Percentiles rank a stretch among this genome's conserved stretches.
Conservation (phyloP, 2,329 filamentous ascomycete genomes). For the Cercospora sesami region DNA sequence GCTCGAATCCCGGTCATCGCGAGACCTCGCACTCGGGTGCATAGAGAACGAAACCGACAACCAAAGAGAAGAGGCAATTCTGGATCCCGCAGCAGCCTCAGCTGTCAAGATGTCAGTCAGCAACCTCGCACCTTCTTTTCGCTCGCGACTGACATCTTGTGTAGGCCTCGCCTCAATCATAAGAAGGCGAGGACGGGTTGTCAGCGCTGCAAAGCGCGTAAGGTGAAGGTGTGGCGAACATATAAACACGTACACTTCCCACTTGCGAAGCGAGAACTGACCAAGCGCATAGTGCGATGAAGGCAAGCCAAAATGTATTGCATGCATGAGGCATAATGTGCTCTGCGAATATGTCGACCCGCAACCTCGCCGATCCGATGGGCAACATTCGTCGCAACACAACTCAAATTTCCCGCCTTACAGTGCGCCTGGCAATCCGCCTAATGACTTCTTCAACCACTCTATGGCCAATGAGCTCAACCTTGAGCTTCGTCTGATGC, state of each 20-base stretch:
- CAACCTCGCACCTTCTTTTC: background rate
- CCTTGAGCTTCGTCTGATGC: constrained; percentile 33
- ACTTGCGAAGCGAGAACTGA: background rate
- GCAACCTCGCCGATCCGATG: constrained; percentile 19
- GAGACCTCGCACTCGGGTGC: constrained; percentile 12
- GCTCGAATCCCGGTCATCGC: background rate
- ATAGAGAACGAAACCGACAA: constrained; percentile 14
- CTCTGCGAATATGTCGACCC: constrained; percentile 30
- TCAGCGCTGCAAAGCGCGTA: constrained; percentile 30
- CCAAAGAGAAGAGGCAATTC: constrained; percentile 1
- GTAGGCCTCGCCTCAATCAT: constrained; percentile 29
- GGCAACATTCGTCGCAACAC: background rate
- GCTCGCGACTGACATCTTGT: constrained; percentile 8
- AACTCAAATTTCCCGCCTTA: background rate
- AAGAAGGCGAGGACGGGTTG: constrained; percentile 29
- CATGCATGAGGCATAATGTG: constrained; percentile 31
- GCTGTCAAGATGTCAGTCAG: constrained; percentile 4
- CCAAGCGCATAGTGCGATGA: constrained; percentile 29
- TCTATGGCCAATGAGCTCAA: constrained; percentile 14
- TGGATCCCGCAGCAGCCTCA: background rate
- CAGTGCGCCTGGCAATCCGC: background rate
- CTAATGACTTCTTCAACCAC: background rate
- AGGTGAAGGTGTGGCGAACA: constrained; percentile 27
- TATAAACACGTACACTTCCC: background rate
- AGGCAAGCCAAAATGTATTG: constrained; percentile 27